Evolutionary conservation across 257 asterid genomes (phyloP), one percentile per base, ranked within the genome.

Genomic region (Solanum lignicaule): DNA sequence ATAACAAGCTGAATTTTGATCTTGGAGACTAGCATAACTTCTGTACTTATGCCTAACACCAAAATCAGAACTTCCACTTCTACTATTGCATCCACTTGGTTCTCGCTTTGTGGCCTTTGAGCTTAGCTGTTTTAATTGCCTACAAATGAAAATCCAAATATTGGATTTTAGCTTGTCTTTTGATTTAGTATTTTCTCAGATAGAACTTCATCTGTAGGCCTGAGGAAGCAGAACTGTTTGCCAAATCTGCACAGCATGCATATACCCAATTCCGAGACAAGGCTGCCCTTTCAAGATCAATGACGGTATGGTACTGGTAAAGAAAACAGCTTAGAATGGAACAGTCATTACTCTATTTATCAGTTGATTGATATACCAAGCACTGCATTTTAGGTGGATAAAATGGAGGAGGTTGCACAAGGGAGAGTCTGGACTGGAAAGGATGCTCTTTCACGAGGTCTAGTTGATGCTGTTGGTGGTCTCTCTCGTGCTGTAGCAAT

Each of bases 381-480:
- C 65, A 31, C 85, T 60, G 68, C 36, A 86, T 86, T 81, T 25
- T 93, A 97, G 98, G 92, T 94, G 84, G 98, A 95, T 87, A 92
- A 94, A 90, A 97, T 95, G 98, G 99, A 97, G 92, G 98, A 95
- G 89, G 95, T 95, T 84, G 99, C 99, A 55, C 99, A 97, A 90
- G 99, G 99, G 86, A 95, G 99, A 90, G 99, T 97, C 87, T 97
- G 99, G 99, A 94, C 98, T 14, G 99, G 99, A 33, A 93, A 93
- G 72, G 98, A 95, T 88, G 99, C 98, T 2, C 96, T 94, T 87
- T 92, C 96, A 60, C 94, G 95, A 55, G 99, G 99, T 88, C 93
- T 97, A 82, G 94, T 97, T 76, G 99, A 97, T 89, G 98, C 98
- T 83, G 92, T 97, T 79, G 99, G 99, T 84, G 98, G 98, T 58